Percentiles rank a stretch among this genome's conserved stretches.
Conservation (phyloP, 768 basidiomycete genomes). For the Cantharellus cinnabarinus region DNA sequence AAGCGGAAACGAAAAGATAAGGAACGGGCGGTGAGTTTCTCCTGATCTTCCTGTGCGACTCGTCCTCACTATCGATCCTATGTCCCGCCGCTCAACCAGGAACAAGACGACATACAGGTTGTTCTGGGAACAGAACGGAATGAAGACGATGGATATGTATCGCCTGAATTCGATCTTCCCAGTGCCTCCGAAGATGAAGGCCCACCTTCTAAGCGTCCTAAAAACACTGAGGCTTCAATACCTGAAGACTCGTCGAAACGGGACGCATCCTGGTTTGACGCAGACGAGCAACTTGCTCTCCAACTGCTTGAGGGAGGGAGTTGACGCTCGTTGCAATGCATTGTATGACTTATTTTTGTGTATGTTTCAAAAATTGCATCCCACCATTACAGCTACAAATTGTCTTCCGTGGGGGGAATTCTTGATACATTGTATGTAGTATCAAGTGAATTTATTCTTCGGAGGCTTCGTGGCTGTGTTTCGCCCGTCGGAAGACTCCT, state of each 20-base stretch:
- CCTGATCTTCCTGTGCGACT: neutral
- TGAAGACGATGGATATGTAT: conserved; percentile 45
- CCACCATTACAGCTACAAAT: too few species aligned
- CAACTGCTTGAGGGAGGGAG: conserved; percentile 22
- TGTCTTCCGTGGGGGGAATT: too few species aligned
- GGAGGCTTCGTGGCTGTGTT: too few species aligned
- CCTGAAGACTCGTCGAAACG: conserved; percentile 1
- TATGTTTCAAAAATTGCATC: too few species aligned
- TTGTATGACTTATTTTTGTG: neutral
- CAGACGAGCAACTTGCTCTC: conserved; percentile 47
- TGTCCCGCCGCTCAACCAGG: neutral
- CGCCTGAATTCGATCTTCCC: conserved; percentile 44
- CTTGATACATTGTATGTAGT: too few species aligned
- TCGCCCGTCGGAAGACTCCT: too few species aligned
- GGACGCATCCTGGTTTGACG: conserved; percentile 17
- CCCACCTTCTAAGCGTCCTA: conserved; percentile 7
- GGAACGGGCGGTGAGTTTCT: conserved; percentile 22
- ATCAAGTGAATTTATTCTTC: too few species aligned
- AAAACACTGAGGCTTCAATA: conserved; percentile 7
- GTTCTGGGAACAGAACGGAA: conserved; percentile 4
- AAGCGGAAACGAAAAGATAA: conserved; percentile 79
- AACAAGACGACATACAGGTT: neutral
- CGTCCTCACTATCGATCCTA: conserved; percentile 4
- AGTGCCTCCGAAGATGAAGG: conserved; percentile 14
- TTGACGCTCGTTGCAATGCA: neutral